Evolutionary conservation across 2,329 filamentous ascomycete genomes (phyloP), one percentile per base, ranked within the genome.

Genomic region (Sarocladiaceae sp.): DNA sequence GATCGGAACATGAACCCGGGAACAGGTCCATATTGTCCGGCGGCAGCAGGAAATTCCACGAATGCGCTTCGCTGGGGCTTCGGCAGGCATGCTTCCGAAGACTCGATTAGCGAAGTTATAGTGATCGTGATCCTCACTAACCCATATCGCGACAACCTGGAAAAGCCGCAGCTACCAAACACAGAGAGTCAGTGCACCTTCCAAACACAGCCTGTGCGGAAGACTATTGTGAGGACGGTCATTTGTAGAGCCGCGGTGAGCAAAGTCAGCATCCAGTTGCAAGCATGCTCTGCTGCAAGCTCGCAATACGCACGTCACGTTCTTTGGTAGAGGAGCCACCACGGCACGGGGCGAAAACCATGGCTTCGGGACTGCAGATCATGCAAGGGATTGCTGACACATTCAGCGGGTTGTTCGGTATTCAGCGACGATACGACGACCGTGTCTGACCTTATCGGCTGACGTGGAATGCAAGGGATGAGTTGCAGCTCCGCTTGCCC

Each of bases 321-420:
- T 28, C 15, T 46, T 46, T 26, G 22, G 40, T 11, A 5, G 22
- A 28, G 40, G 23, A 17, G 40, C 40, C 25, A 17, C 40, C 6
- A 46, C 22, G 25, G 25, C 26, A 20, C 26, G 44, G 44, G 18
- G 15, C 18, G 28, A 25, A 22, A 15, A 31, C 44, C 28, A 22
- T 33, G 17, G 26, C 22, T 25, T 33, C 44, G 44, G 44, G 44
- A 20, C 44, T 31, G 44, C 44, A 48, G 44, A 48, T 48, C 44
- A 48, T 48, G 44, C 44, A 48, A 44, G 40, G 40, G 40, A 40
- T 26, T 40, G 37, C 37, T 40, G 37, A 40, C 37, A 40, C 37
- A 40, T 40, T 40, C 7, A 7, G 15, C 10, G 10, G 5, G 17
- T 37, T 37, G n/a, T 37, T 37, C 35, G 5, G 33, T 36, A 17